These are phyloP conservation scores for Nigrospora oryzae DNA, from an alignment of 2,329 filamentous ascomycete species.

Conservation along the genomic window DNA sequence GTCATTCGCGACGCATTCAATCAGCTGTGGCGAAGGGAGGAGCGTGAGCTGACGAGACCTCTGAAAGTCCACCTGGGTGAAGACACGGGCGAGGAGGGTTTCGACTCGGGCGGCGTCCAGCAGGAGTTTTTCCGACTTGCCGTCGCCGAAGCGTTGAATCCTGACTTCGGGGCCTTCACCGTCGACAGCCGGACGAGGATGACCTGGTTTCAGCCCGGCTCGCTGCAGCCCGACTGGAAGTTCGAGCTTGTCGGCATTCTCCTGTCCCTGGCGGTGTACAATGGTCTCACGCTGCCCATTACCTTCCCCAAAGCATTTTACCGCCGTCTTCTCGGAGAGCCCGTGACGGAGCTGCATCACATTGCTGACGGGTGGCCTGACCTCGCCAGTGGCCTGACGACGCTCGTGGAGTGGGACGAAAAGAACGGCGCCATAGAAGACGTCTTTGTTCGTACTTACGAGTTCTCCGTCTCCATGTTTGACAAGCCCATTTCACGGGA, in stretches of 20 bases:
- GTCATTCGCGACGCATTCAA: slow-evolving; percentile 70
- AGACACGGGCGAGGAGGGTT: slow-evolving; percentile 74
- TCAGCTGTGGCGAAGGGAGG: slow-evolving; percentile 81
- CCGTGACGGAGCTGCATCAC: slow-evolving; percentile 62
- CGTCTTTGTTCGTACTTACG: slow-evolving; percentile 75
- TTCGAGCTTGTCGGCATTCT: slow-evolving; percentile 83
- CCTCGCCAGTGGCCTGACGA: slow-evolving; percentile 64
- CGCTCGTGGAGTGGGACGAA: slow-evolving; percentile 69
- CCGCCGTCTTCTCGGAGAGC: slow-evolving; percentile 63
- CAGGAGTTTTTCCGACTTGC: slow-evolving; percentile 91
- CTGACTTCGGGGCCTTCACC: slow-evolving; percentile 72
- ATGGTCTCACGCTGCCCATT: slow-evolving; percentile 82
- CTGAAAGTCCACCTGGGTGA: slow-evolving; percentile 83
- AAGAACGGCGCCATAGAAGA: slow-evolving; percentile 70
- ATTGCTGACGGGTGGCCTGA: slow-evolving; percentile 85
- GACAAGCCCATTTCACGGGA: slow-evolving; percentile 47
- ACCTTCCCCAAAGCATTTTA: slow-evolving; percentile 85
- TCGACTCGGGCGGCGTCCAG: slow-evolving; percentile 91
- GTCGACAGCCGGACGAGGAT: slow-evolving; percentile 68
- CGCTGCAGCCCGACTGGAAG: slow-evolving; percentile 77
- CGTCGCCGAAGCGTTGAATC: slow-evolving; percentile 70
- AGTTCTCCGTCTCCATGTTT: slow-evolving; percentile 62
- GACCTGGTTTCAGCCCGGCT: slow-evolving; percentile 81
- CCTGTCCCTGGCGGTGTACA: slow-evolving; percentile 86
- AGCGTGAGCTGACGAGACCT: slow-evolving; percentile 72